phyloP scores from a whole-genome alignment of 306 rosid species.

The cucumber (Cucumis sativus) region Cucumber_9930_V3 NC_026657.2:30757501-30758000 shows the following conservation, averaged over 20 bases:
- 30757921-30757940: slow-evolving; percentile 44
- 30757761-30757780: not conserved
- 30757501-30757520: slow-evolving; percentile 36
- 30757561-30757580: no score
- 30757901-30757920: slow-evolving; percentile 81
- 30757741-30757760: no score
- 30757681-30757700: no score
- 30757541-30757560: no score
- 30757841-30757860: slow-evolving; percentile 75
- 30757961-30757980: no score
- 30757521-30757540: not conserved
- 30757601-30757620: no score
- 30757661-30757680: no score
- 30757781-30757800: slow-evolving; percentile 5
- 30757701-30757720: no score
- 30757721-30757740: no score
- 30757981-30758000: not conserved
- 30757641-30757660: no score
- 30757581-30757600: no score
- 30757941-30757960: slow-evolving; percentile 56
- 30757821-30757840: slow-evolving; percentile 1
- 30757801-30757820: slow-evolving; percentile 12
- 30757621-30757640: no score
- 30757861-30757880: slow-evolving; percentile 99
- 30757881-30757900: slow-evolving; percentile 97